Evolutionary conservation across 2,329 filamentous ascomycete species (phyloP).

Genomic region (Neofusicoccum sp.): DNA sequence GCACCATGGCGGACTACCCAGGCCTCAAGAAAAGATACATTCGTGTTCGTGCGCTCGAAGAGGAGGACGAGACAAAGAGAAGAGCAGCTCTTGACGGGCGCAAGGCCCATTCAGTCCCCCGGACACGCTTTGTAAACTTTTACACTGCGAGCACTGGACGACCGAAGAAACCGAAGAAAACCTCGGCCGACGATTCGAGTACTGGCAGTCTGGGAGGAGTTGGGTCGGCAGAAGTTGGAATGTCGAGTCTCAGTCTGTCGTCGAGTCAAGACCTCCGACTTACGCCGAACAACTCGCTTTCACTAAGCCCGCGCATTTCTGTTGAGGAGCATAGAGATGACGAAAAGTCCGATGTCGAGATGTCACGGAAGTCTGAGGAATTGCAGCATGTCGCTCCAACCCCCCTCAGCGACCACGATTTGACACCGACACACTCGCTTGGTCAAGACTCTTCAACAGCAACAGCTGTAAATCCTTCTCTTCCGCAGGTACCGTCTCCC

Average conservation of each 20-base stretch:
- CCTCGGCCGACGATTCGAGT: constrained; percentile 21
- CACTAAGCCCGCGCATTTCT: neutral
- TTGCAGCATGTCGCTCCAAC: neutral
- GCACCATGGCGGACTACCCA: constrained; percentile 75
- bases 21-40: constrained; percentile 72
- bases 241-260: constrained; percentile 15
- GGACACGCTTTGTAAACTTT: constrained; percentile 84
- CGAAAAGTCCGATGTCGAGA: neutral
- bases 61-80: constrained; percentile 55
- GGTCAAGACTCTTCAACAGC: neutral
- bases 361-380: neutral
- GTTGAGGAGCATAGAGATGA: neutral
- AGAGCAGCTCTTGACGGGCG: constrained; percentile 33
- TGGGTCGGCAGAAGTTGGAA: neutral
- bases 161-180: constrained; percentile 52
- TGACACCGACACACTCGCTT: constrained; percentile 6
- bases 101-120: constrained; percentile 38
- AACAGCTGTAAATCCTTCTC: neutral
- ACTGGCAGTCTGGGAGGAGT: neutral
- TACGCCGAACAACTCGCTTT: neutral
- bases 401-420: neutral
- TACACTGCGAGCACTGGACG: constrained; percentile 83
- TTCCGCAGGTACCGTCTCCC: constrained; percentile 44
- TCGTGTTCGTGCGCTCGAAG: constrained; percentile 70
- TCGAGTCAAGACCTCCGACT: constrained; percentile 3